Evolutionary conservation across 2,329 filamentous ascomycete genomes (phyloP).

Genomic region (Tolypocladium amazonense): DNA sequence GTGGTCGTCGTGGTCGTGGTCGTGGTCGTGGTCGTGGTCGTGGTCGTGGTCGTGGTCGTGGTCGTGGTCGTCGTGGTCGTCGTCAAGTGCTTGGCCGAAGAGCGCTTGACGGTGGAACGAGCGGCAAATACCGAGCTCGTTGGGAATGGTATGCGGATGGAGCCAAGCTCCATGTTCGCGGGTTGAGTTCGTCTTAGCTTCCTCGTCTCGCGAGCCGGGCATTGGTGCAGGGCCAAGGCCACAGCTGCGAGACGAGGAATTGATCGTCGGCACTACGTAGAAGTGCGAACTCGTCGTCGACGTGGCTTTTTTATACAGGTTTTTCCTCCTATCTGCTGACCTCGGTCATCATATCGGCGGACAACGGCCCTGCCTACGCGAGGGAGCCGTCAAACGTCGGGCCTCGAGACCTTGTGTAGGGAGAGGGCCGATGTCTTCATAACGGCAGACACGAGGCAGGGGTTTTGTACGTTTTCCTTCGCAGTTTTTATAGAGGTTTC

Average conservation of each 20-base stretch:
- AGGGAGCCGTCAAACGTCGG: too few species aligned
- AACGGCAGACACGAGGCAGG: not conserved
- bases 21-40: too few species aligned
- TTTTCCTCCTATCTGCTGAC: not conserved
- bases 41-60: too few species aligned
- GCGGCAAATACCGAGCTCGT: not conserved
- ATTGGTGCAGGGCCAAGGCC: not conserved
- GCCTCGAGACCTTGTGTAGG: too few species aligned
- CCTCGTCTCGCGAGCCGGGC: not conserved
- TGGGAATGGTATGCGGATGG: not conserved
- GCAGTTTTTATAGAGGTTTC: not conserved
- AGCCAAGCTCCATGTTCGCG: not conserved
- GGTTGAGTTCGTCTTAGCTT: constrained; percentile 3
- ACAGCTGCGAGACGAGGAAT: not conserved
- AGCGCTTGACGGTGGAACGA: too few species aligned
- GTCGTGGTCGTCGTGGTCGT: too few species aligned
- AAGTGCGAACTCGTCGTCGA: constrained; percentile 5
- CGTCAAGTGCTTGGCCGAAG: too few species aligned
- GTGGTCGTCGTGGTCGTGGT: too few species aligned
- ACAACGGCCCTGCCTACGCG: too few species aligned
- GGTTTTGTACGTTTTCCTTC: not conserved
- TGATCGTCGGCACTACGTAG: constrained; percentile 5
- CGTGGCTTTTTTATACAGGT: not conserved
- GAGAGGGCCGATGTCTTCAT: too few species aligned
- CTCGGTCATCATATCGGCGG: not conserved